Evolutionary conservation across 2,329 filamentous ascomycete species (phyloP).

Genomic region (Venturia effusa): DNA sequence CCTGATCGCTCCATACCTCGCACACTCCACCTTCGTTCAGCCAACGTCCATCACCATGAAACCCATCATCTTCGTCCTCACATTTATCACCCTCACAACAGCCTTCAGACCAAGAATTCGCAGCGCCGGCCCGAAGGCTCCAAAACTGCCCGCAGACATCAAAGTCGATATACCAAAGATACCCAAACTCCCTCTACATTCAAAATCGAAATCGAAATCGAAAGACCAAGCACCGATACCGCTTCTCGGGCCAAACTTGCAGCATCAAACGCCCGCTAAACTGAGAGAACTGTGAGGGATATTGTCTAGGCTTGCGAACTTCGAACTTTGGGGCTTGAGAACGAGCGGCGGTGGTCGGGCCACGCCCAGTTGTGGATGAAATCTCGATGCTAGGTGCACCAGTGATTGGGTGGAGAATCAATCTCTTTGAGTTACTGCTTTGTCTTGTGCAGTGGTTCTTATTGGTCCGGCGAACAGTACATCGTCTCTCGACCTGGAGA

Average conservation of each 20-base stretch:
- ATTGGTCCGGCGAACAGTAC: too few species aligned
- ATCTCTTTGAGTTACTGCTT: too few species aligned
- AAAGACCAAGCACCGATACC: background rate
- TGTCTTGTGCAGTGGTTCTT: too few species aligned
- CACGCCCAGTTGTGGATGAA: too few species aligned
- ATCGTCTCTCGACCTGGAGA: too few species aligned
- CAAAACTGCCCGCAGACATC: background rate
- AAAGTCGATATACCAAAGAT: background rate
- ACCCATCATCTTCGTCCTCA: background rate
- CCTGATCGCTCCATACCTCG: too few species aligned
- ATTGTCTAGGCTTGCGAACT: background rate
- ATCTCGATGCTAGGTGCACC: too few species aligned
- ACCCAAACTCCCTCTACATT: background rate
- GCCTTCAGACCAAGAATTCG: background rate
- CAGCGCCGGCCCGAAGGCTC: background rate
- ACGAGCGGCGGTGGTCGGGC: too few species aligned
- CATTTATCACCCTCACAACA: background rate
- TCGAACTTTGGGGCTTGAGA: too few species aligned
- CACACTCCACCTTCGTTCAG: too few species aligned
- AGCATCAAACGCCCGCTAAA: background rate
- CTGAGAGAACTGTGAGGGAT: background rate
- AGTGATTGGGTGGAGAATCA: too few species aligned
- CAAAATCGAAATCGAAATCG: background rate
- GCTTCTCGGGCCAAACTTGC: background rate
- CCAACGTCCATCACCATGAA: background rate